Base-by-base conservation (phyloP, 208 protist species). In the Acanthamoeba culbertsoni region DNA sequence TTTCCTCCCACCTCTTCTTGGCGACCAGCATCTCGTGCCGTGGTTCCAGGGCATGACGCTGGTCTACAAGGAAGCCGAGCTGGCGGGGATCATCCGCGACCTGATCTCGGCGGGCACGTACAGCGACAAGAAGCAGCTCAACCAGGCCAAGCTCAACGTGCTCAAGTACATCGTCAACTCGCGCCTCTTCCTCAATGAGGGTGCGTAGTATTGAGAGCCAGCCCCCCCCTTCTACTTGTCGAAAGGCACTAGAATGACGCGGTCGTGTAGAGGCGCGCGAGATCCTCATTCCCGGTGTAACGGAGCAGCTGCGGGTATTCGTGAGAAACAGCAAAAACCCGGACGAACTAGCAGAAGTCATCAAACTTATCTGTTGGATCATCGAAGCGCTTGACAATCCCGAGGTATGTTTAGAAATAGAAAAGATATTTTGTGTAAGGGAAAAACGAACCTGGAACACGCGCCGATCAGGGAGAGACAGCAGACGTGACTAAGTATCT, bases 21-120 rank as follows among this genome's bases (percentile, higher is more conserved):
- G 23, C 5, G 23, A 10, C 14, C 37, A 93, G 88, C 89, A 91
- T 7, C 55, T 95, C 23, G 62, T 45, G 43, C 62, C 71, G 5
- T 93, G 93, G 86, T 93, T 95, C 45, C 79, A 57, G 57, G 94
- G 86, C n/a, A 40, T 95, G 3, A 48, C 62, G 43, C 23, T 93
- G 57, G 33, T 95, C 20, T 95, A 93, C 57, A 48, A 89, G 6
- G 63, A 86, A 51, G 90, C 63, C 26, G 94, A 95, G 40, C 12
- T 91, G 55, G 35, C 42, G 35, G 55, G 20, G 0, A 82, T 95
- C 20, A 73, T 86, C 6, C 20, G 2, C 48, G 59, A 75, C 20
- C 65, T 95, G 35, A 90, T 95, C 33, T 42, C 55, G 37, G 48
- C 42, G 7, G 73, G 93, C 2, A 26, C 84, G 12, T 93, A 59